Evolutionary conservation across 1,284 basidiomycete species (phyloP).

Genomic region (Ustilago esculenta): DNA sequence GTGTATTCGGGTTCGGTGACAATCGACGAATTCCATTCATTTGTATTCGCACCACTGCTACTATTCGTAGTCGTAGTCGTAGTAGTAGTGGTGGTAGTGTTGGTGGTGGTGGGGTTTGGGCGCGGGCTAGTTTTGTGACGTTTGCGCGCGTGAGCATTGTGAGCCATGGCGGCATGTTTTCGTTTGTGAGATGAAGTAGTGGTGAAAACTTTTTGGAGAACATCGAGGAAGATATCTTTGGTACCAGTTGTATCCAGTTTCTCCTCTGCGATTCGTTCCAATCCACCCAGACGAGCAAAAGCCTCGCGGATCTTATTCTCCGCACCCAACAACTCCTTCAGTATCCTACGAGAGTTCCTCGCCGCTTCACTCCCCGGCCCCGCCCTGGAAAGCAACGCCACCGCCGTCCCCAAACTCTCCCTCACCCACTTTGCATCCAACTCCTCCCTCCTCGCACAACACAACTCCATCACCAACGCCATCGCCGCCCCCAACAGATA

Average conservation of each 20-base stretch:
- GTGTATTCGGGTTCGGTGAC: too few relatives aligned
- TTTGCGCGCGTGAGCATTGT: too few relatives aligned
- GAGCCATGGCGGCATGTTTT: conserved; percentile 17
- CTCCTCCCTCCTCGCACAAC: conserved; percentile 36
- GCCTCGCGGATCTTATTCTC: conserved; percentile 37
- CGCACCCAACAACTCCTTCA: conserved; percentile 37
- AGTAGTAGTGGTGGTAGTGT: too few relatives aligned
- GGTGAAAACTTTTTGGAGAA: conserved; percentile 27
- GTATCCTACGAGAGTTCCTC: conserved; percentile 41
- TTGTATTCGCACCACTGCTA: too few relatives aligned
- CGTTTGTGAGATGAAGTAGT: conserved; percentile 18
- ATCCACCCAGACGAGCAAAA: conserved; percentile 26
- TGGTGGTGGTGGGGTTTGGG: too few relatives aligned
- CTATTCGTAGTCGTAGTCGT: too few relatives aligned
- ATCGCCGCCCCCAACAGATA: conserved; percentile 57
- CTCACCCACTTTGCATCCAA: conserved; percentile 27
- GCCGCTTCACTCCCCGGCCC: conserved; percentile 41
- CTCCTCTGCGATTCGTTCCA: conserved; percentile 33
- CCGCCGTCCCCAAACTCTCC: conserved; percentile 24
- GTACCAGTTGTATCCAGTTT: conserved; percentile 33
- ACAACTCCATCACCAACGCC: conserved; percentile 47
- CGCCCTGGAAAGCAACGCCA: conserved; percentile 36
- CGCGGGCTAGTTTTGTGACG: too few relatives aligned
- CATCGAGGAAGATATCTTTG: conserved; percentile 39
- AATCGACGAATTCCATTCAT: too few relatives aligned